Evolutionary conservation across 2,329 filamentous ascomycete species (phyloP).

Genomic region (Biscogniauxia marginata): DNA sequence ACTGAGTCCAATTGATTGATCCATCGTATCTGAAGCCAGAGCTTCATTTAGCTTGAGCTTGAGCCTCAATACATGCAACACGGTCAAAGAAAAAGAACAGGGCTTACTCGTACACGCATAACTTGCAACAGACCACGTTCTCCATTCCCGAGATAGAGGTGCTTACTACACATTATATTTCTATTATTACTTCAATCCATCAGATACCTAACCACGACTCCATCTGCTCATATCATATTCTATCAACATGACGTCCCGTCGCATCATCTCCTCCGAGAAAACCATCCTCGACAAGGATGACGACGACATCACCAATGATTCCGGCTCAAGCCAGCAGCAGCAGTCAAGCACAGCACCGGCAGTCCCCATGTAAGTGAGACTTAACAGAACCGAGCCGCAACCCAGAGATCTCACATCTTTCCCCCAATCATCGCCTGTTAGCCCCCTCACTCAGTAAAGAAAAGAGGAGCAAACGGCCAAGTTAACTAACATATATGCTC

Average conservation of each 20-base stretch:
- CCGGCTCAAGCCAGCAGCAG: slow-evolving; percentile 42
- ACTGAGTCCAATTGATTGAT: not conserved
- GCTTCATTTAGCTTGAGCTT: too few relatives aligned
- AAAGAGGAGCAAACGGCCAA: not conserved
- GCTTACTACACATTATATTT: too few relatives aligned
- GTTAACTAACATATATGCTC: slow-evolving; percentile 2
- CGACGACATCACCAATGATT: slow-evolving; percentile 34
- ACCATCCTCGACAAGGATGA: slow-evolving; percentile 62
- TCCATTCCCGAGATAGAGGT: too few relatives aligned
- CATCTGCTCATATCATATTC: too few relatives aligned
- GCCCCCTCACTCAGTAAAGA: not conserved
- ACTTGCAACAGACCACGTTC: too few relatives aligned
- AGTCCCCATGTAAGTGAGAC: slow-evolving; percentile 68
- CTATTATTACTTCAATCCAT: too few relatives aligned
- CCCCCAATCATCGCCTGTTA: not conserved
- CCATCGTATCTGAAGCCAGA: too few relatives aligned
- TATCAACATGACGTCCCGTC: slow-evolving; percentile 67
- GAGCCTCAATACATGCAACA: too few relatives aligned
- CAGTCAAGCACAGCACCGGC: slow-evolving; percentile 72
- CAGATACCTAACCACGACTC: too few relatives aligned
- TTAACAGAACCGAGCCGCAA: not conserved
- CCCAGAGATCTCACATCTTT: not conserved
- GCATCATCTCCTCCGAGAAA: slow-evolving; percentile 65
- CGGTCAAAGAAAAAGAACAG: too few relatives aligned
- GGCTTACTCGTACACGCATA: too few relatives aligned